phyloP scores from a whole-genome alignment of 2,329 filamentous ascomycete genomes.

The Paramyrothecium sp. region DNA sequence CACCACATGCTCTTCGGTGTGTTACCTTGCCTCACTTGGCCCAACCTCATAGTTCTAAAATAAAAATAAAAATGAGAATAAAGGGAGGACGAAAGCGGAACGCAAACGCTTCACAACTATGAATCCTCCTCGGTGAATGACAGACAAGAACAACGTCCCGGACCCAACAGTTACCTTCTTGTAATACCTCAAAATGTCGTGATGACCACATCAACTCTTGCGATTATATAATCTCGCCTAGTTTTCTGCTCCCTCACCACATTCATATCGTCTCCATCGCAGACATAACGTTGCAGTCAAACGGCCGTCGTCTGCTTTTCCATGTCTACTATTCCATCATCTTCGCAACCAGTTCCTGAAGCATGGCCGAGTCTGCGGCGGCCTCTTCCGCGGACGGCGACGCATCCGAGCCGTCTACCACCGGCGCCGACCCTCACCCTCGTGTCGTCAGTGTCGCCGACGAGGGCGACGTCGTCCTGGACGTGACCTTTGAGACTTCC shows the following conservation, averaged over 20 bases:
- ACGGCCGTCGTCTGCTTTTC: constrained; percentile 6
- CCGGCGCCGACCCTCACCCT: constrained; percentile 17
- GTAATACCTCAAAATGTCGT: too few species aligned
- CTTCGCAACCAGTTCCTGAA: constrained; percentile 8
- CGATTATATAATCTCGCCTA: too few species aligned
- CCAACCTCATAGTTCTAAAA: too few species aligned
- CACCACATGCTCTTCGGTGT: too few species aligned
- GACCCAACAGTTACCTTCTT: too few species aligned
- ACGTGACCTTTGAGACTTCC: constrained; percentile 64
- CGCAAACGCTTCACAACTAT: too few species aligned
- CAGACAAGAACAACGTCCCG: too few species aligned
- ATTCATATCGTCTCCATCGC: neutral
- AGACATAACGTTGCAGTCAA: neutral
- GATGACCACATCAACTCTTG: too few species aligned
- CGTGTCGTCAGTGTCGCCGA: constrained; percentile 50
- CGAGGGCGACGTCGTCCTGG: constrained; percentile 62
- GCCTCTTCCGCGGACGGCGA: constrained; percentile 26
- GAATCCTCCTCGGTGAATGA: too few species aligned
- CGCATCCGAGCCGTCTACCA: constrained; percentile 22
- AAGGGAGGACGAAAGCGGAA: too few species aligned
- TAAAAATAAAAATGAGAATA: too few species aligned
- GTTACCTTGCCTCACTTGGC: too few species aligned
- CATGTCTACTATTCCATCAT: constrained; percentile 18
- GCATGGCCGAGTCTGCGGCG: constrained; percentile 30
- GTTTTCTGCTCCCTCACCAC: neutral